Conservation (phyloP, 306 rosid genomes). For the Sophora flavescens region DNA sequence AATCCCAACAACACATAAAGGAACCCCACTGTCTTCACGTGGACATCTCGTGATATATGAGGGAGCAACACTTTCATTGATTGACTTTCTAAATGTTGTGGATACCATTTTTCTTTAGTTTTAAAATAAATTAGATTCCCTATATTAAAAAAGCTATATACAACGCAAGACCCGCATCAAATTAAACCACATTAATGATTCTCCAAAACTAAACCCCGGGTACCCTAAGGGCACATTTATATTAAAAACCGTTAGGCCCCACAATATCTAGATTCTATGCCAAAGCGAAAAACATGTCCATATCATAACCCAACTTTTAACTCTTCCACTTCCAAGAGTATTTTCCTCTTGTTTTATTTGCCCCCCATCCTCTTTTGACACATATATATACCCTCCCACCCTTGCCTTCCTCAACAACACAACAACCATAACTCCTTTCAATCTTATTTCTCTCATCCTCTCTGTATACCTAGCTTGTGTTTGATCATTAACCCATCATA, state of each 20-base stretch:
- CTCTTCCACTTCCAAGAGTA: slow-evolving; percentile 53
- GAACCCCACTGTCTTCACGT: slow-evolving; percentile 79
- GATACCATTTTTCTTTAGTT: slow-evolving; percentile 9
- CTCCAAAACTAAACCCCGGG: slow-evolving; percentile 55
- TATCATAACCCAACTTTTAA: slow-evolving; percentile 41
- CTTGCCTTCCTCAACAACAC: slow-evolving; percentile 47
- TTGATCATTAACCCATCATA: neutral
- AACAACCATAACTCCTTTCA: slow-evolving; percentile 38
- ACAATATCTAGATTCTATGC: slow-evolving; percentile 84
- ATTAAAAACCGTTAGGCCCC: slow-evolving; percentile 61
- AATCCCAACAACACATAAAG: slow-evolving; percentile 45
- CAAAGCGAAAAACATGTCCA: slow-evolving; percentile 57
- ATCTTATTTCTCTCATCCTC: neutral
- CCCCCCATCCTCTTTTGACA: slow-evolving; percentile 38
- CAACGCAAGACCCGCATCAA: slow-evolving; percentile 41
- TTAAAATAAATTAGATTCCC: slow-evolving; percentile 39
- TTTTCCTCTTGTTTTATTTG: slow-evolving; percentile 69
- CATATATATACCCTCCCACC: slow-evolving; percentile 60
- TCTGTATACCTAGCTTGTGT: neutral
- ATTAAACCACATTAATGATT: slow-evolving; percentile 50
- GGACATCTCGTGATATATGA: slow-evolving; percentile 78
- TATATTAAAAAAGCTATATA: slow-evolving; percentile 19
- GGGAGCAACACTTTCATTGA: slow-evolving; percentile 31
- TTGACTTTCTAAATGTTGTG: slow-evolving; percentile 40
- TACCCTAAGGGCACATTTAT: slow-evolving; percentile 56